phyloP scores from a whole-genome alignment of 1,139 yeast genomes.

The Geotrichum bryndzae region DNA sequence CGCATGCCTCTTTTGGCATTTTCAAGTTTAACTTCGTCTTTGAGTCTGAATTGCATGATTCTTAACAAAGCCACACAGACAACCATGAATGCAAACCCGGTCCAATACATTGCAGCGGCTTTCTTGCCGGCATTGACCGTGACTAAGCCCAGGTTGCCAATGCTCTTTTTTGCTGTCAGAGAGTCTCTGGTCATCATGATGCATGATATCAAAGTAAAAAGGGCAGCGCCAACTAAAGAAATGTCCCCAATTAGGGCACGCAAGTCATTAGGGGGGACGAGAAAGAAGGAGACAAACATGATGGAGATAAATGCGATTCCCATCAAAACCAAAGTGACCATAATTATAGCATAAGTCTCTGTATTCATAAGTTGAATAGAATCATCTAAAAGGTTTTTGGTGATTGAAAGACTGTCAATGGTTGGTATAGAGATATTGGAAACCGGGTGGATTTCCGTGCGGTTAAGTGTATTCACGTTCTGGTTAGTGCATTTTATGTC shows the following conservation, averaged over 20 bases:
- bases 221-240: background rate
- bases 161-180: background rate
- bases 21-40: constrained; percentile 2
- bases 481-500: constrained; percentile 7
- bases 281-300: constrained; percentile 1
- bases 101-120: constrained; percentile 60
- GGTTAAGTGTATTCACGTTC: constrained; percentile 2
- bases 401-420: background rate
- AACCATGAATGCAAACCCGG: constrained; percentile 47
- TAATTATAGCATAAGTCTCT: constrained; percentile 3
- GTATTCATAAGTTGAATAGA: background rate
- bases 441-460: constrained; percentile 4
- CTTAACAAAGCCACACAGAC: background rate
- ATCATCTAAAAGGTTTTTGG: background rate
- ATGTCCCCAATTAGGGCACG: background rate
- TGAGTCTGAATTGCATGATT: background rate
- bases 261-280: background rate
- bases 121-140: constrained; percentile 45
- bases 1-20: background rate
- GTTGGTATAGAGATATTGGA: constrained; percentile 2
- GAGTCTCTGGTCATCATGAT: background rate
- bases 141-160: constrained; percentile 42
- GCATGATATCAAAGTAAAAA: constrained; percentile 1
- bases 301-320: constrained; percentile 1
- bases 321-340: constrained; percentile 3